These are phyloP conservation scores for Begonia fuchsioides DNA, from an alignment of 306 rosid species.

Conservation along the genomic window DNA sequence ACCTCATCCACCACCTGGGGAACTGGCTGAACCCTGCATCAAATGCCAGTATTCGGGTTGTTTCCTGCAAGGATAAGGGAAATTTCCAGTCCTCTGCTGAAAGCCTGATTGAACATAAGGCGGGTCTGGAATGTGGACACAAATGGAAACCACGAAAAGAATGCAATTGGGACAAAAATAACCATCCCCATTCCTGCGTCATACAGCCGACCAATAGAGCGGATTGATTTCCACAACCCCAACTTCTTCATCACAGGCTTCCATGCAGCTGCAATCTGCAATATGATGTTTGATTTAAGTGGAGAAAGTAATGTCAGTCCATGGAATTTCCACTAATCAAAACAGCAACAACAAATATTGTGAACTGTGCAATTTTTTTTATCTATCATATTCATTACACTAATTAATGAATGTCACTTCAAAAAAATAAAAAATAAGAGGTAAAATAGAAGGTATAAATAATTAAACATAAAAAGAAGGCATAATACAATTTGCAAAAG, in stretches of 20 bases:
- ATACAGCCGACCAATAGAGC: constrained; percentile 71
- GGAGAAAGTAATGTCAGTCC: not conserved
- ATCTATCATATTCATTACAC: too few species aligned
- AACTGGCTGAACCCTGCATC: constrained; percentile 8
- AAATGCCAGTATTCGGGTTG: constrained; percentile 58
- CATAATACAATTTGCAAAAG: too few species aligned
- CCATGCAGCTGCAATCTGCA: constrained; percentile 93
- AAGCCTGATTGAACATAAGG: constrained; percentile 96
- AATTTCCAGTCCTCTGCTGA: constrained; percentile 87
- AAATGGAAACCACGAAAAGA: constrained; percentile 85
- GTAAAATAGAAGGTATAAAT: too few species aligned
- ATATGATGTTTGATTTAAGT: not conserved
- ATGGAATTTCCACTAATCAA: too few species aligned
- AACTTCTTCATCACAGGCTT: constrained; percentile 61
- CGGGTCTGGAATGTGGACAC: constrained; percentile 86
- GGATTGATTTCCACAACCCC: constrained; percentile 74
- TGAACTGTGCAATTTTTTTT: too few species aligned
- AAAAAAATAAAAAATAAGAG: too few species aligned
- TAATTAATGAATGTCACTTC: too few species aligned
- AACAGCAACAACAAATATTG: too few species aligned
- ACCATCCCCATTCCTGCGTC: constrained; percentile 97
- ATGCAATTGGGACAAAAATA: constrained; percentile 69
- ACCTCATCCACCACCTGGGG: too few species aligned
- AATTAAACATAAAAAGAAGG: too few species aligned
- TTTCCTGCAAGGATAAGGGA: constrained; percentile 86